These are phyloP conservation scores for Globisporangium cylindrosporum DNA, from an alignment of 352 stramenopile genomes.

Conservation along the genomic window DNA sequence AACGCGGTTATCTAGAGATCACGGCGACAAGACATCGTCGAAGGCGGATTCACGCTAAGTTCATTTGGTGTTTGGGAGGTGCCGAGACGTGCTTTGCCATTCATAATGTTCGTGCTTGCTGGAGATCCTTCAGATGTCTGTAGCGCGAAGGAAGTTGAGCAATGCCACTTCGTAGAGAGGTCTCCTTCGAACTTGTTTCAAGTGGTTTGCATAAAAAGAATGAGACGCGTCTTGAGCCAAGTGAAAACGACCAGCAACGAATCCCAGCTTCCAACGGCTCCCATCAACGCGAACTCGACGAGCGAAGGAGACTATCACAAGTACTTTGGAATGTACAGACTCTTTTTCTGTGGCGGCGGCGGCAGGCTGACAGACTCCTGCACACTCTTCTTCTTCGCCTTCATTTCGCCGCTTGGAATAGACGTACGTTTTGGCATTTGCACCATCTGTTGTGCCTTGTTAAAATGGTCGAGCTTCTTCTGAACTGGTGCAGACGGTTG, in stretches of 20 bases:
- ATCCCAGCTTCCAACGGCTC: constrained; percentile 2
- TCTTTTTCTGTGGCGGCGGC: constrained; percentile 1
- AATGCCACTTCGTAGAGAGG: background rate
- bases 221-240: background rate
- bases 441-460: background rate
- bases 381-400: background rate
- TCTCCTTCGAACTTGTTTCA: background rate
- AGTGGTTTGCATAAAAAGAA: constrained; percentile 7
- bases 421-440: background rate
- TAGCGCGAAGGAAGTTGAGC: constrained; percentile 2
- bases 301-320: constrained; percentile 5
- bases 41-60: background rate
- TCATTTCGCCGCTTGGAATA: background rate
- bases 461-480: constrained; percentile 6
- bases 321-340: constrained; percentile 19
- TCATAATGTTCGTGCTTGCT: background rate
- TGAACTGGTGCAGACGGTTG: background rate
- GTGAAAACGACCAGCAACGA: background rate
- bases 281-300: background rate
- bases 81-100: background rate
- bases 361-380: background rate
- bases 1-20: constrained; percentile 9
- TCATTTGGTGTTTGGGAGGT: constrained; percentile 1
- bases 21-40: constrained; percentile 5
- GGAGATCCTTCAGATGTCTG: background rate